Percentiles rank a stretch among this genome's conserved stretches.
These are phyloP conservation scores for Melampsora abietis-canadensis DNA, from an alignment of 1,284 basidiomycete genomes.

Conservation along the genomic window DNA sequence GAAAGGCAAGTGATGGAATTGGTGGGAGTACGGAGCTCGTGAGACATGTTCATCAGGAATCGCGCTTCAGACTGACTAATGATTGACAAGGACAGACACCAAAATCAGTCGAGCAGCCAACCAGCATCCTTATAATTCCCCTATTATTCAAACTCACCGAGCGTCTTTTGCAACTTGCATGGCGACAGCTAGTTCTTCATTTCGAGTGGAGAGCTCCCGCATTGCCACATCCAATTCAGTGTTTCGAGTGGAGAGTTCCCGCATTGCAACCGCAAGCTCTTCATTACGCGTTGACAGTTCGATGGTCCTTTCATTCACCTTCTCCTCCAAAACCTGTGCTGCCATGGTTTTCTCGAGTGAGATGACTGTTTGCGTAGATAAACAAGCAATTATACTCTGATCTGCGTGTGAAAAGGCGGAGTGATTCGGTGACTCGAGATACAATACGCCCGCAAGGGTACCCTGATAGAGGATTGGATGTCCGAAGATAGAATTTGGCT, in stretches of 20 bases:
- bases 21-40: slow-evolving; percentile 57
- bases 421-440: background rate
- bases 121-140: background rate
- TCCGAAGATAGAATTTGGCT: background rate
- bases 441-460: background rate
- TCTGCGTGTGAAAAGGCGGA: background rate
- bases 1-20: slow-evolving; percentile 55
- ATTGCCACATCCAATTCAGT: background rate
- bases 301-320: background rate
- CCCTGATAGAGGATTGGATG: background rate
- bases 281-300: background rate
- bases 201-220: slow-evolving; percentile 6
- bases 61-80: background rate
- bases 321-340: background rate
- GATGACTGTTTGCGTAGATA: slow-evolving; percentile 2
- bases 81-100: no score
- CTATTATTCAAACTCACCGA: background rate
- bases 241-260: background rate
- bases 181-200: background rate
- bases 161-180: slow-evolving; percentile 1
- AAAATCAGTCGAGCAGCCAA: background rate
- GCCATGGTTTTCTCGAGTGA: slow-evolving; percentile 5
- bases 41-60: slow-evolving; percentile 50
- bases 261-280: background rate
- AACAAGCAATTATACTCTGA: slow-evolving; percentile 1